A percentile compares a stretch with the other conserved stretches of the same genome.
Evolutionary conservation across 2,329 filamentous ascomycete species (phyloP).

Genomic region (Colletotrichum graminicola): DNA sequence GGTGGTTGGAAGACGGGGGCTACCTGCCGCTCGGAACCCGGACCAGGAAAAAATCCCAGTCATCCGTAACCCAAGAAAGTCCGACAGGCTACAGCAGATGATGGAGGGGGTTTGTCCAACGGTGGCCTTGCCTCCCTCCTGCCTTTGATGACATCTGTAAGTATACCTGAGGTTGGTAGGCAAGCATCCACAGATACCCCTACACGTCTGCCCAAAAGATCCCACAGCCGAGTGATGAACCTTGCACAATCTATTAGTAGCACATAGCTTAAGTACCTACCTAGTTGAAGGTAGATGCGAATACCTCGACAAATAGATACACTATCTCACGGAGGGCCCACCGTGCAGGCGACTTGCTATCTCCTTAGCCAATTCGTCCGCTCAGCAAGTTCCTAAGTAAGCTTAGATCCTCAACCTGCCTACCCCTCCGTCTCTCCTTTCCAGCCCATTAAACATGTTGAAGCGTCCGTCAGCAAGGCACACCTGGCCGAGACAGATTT

Average conservation of each 20-base stretch:
- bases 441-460: background rate
- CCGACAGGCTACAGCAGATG: background rate
- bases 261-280: too few relatives aligned
- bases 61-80: background rate
- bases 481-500: background rate
- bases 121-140: slow-evolving; percentile 25
- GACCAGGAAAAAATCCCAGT: background rate
- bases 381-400: background rate
- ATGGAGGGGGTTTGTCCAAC: slow-evolving; percentile 18
- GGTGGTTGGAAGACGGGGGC: slow-evolving; percentile 25
- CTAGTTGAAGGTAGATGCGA: too few relatives aligned
- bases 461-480: background rate
- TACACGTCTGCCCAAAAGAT: background rate
- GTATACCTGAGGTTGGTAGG: background rate
- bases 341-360: background rate
- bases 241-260: background rate
- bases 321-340: background rate
- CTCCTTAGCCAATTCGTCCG: background rate
- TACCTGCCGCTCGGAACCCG: background rate
- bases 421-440: background rate
- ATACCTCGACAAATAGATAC: background rate
- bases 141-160: slow-evolving; percentile 4
- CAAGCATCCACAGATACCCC: too few relatives aligned
- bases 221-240: background rate
- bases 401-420: background rate